Evolutionary conservation across 768 basidiomycete genomes (phyloP), one percentile per base, ranked within the genome.

Genomic region (Agaricus sinodeliciosus): DNA sequence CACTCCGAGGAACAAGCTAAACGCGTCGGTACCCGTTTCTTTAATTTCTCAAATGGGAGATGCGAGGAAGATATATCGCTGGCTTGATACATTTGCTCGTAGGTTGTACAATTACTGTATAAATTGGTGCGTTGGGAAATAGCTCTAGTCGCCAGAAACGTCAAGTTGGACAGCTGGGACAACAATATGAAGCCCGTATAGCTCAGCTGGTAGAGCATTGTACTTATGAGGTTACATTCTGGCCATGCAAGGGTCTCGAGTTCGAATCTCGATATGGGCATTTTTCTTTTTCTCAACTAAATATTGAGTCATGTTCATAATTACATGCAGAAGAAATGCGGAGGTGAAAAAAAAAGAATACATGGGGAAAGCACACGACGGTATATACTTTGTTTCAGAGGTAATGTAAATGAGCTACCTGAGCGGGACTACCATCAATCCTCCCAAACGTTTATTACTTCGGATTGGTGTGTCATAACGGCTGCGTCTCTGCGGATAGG

Each of bases 381-480:
- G 46, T 19, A 31, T 19, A n/a, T 7, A 37, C 19, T 26, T 4
- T 35, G 9, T 19, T 18, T 25, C 16, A 35, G 28, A 31, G 25
- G 40, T 27, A 9, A 36, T 13, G 34, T 25, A 4, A 18, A 40
- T 9, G 37, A 40, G 19, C 6, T 18, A 9, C 16, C 42, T 26
- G 11, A 43, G 1, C 13, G 25, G 41, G 25, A 27, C 28, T 43
- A 36, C n/a, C n/a, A 15, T 27, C 44, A 68, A 27, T 77, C 69
- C 55, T 81, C 77, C 77, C 76, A 81, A 27, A 79, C 59, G 57
- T 79, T 74, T 8, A 88, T 78, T 57, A 89, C 76, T 72, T 93
- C 90, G 1, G 86, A 79, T 62, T 93, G 76, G 65, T 90, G 83
- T 2, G 90, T 93, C 89, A 90, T 90, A 25, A 90, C 85, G 3